Conservation (phyloP, 805 yeast species). For the Diddensiella santjacobensis region DNA sequence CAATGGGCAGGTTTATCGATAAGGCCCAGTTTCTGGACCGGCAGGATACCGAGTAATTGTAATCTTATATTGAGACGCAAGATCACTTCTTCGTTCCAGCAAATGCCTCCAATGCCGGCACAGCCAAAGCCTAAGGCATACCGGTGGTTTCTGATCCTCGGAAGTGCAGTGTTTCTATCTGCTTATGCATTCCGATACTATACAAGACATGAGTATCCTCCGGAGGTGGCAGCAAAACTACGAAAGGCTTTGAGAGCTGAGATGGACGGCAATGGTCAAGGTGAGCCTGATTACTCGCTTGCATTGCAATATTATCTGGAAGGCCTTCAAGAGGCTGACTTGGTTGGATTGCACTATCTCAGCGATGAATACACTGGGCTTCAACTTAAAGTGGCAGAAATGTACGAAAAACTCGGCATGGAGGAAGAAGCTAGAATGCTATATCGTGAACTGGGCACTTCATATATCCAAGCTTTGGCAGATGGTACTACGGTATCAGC, state of each 20-base stretch:
- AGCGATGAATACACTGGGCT: constrained; percentile 87
- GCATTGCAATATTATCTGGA: constrained; percentile 72
- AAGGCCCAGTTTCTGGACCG: too few relatives aligned
- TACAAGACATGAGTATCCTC: constrained; percentile 42
- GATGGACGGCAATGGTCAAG: constrained; percentile 53
- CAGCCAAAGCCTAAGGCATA: constrained; percentile 8
- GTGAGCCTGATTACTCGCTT: constrained; percentile 51
- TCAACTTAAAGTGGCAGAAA: constrained; percentile 80
- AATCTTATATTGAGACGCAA: background rate
- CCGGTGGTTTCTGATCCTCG: constrained; percentile 16
- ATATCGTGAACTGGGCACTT: constrained; percentile 62
- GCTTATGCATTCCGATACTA: constrained; percentile 20
- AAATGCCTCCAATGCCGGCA: constrained; percentile 1
- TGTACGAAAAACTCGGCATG: constrained; percentile 70
- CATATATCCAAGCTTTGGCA: constrained; percentile 50
- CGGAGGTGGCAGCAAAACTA: constrained; percentile 63
- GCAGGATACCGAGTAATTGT: background rate
- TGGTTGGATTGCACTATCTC: constrained; percentile 50
- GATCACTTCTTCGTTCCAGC: constrained; percentile 4
- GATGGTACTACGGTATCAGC: constrained; percentile 40
- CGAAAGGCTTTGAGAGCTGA: constrained; percentile 84
- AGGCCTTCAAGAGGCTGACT: constrained; percentile 63
- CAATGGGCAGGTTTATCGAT: background rate
- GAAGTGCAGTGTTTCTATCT: constrained; percentile 12
- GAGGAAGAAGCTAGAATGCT: constrained; percentile 59